These are phyloP conservation scores for Phaffia tasmanica DNA, from an alignment of 768 basidiomycete genomes.

Conservation along the genomic window DNA sequence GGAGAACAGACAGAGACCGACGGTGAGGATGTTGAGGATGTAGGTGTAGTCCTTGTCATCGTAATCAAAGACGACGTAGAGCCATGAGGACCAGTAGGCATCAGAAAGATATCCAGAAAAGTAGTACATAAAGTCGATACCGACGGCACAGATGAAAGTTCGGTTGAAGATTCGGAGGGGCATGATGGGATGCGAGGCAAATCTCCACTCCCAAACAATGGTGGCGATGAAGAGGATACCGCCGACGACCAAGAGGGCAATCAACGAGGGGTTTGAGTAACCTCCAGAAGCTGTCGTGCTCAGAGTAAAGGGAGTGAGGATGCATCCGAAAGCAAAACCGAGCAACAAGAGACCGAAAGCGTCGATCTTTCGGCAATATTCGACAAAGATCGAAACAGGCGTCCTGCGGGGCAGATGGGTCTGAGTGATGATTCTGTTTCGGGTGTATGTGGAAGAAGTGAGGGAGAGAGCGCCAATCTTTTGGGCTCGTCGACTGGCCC, in stretches of 20 bases:
- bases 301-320: constrained; percentile 34
- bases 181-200: constrained; percentile 8
- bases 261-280: constrained; percentile 30
- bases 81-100: background rate
- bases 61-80: background rate
- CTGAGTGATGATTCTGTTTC: background rate
- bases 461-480: constrained; percentile 31
- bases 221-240: constrained; percentile 4
- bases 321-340: constrained; percentile 30
- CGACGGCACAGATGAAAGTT: constrained; percentile 12
- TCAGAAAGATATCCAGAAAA: background rate
- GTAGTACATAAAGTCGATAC: constrained; percentile 8
- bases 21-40: constrained; percentile 18
- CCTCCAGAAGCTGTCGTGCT: constrained; percentile 29
- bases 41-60: too few relatives aligned
- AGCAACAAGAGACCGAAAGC: constrained; percentile 33
- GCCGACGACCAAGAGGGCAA: constrained; percentile 23
- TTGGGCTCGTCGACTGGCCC: constrained; percentile 32
- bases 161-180: constrained; percentile 4
- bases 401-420: too few relatives aligned
- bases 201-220: constrained; percentile 8
- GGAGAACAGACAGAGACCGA: constrained; percentile 35
- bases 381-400: too few relatives aligned
- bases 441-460: constrained; percentile 30
- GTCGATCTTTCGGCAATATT: constrained; percentile 25